Base-by-base conservation (phyloP, 805 yeast genomes). In the Scheffersomyces lignosus region DNA sequence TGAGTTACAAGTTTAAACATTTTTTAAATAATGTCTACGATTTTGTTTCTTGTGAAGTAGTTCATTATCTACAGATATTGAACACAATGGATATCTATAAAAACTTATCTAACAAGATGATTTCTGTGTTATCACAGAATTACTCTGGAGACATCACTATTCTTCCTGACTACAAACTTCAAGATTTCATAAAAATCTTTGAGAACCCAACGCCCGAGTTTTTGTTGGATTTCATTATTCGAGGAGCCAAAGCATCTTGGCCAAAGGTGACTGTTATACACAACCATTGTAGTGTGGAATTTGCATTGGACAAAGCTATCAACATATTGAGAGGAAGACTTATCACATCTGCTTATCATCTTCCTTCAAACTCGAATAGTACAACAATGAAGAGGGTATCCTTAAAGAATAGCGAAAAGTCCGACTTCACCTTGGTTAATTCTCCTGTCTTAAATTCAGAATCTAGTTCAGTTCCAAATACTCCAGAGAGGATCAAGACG, bases 101-200 rank as follows among this genome's bases (percentile, higher is more conserved):
- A 41, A 87, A 85, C 45, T 54, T 84, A 10, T 76, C 87, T 30
- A 80, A 89, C 8, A 88, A 87, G 46, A 45, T 86, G 30, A 77
- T 83, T 29, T 82, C 95, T 0, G 76, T 93, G 3, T 58, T 93
- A 14, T 77, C 90, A 0, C 99, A 93, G 54, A 81, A 81, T 44
- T 93, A 93, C 57, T 81, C 90, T 9, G 99, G 99, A 1, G 95
- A 93, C 58, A 83, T 93, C 27, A 93, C 98, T 1, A 89, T 93
- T 31, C 60, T 95, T 30, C 99, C 98, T 0, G 86, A 84, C 33
- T 68, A 85, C 40, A 66, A 73, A 26, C 60, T 79, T 35, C 47
- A 70, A 0, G 89, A 87, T 44, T 64, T 87, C 33, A 61, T 71
- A 25, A 79, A 78, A 38, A 58, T 93, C 22, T 70, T 93, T 48